Percentiles rank a stretch among this genome's conserved stretches.
Conservation (phyloP, 805 yeast species). For the Candida pseudofarinosa region DNA sequence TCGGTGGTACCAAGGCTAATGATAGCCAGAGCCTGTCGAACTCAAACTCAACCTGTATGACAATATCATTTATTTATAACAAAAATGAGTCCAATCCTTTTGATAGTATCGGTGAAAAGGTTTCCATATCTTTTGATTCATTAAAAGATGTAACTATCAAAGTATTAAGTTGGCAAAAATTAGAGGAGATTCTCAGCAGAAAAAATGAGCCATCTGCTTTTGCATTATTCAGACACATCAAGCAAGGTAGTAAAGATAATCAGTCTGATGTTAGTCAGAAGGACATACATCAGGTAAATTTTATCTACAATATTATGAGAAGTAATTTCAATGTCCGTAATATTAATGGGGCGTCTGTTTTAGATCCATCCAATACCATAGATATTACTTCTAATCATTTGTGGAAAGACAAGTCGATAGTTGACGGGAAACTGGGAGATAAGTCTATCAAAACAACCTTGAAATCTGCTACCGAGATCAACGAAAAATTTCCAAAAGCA, state of each 20-base stretch:
- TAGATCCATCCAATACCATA: conserved; percentile 6
- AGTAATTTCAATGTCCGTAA: conserved; percentile 30
- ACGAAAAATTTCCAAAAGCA: conserved; percentile 6
- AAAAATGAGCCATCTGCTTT: conserved; percentile 18
- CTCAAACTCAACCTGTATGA: conserved; percentile 24
- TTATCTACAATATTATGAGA: conserved; percentile 27
- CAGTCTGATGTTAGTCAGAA: conserved; percentile 12
- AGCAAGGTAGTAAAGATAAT: neutral
- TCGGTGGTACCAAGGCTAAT: neutral
- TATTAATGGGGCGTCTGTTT: conserved; percentile 22
- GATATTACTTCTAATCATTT: conserved; percentile 12
- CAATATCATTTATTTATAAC: conserved; percentile 32
- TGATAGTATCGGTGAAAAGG: conserved; percentile 16
- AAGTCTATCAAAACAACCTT: conserved; percentile 9
- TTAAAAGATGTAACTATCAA: conserved; percentile 19
- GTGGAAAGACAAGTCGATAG: conserved; percentile 9
- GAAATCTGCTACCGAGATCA: conserved; percentile 1
- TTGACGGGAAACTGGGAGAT: neutral
- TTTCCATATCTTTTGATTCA: conserved; percentile 26
- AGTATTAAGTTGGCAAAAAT: conserved; percentile 12
- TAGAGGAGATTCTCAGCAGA: conserved; percentile 30
- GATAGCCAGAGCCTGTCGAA: too few species aligned
- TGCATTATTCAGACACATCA: conserved; percentile 13
- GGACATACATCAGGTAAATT: conserved; percentile 30
- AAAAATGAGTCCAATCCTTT: conserved; percentile 33